A percentile compares a stretch with the other conserved stretches of the same genome.
These are phyloP conservation scores for Macrolepiota dolichaula DNA, from an alignment of 768 basidiomycete species.

Conservation along the genomic window DNA sequence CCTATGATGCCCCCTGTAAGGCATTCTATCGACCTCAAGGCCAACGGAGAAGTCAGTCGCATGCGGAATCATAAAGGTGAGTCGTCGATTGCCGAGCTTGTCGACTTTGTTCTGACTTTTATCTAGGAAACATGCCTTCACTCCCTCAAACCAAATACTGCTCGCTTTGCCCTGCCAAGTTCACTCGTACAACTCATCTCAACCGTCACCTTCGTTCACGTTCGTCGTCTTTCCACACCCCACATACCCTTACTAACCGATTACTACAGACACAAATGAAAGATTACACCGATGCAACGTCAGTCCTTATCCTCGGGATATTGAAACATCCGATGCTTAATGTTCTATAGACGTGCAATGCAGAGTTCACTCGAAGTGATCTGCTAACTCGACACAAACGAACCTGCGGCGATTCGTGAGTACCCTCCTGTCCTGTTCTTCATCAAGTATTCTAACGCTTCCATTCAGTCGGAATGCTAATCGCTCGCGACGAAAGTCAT, in stretches of 20 bases:
- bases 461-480: conserved; percentile 37
- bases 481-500: conserved; percentile 64
- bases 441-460: not conserved
- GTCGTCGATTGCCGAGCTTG: conserved; percentile 12
- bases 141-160: conserved; percentile 74
- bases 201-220: conserved; percentile 73
- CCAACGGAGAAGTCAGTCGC: conserved; percentile 39
- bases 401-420: conserved; percentile 68
- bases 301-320: conserved; percentile 16
- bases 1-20: conserved; percentile 24
- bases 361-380: conserved; percentile 74
- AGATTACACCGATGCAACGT: conserved; percentile 64
- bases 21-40: conserved; percentile 33
- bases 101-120: conserved; percentile 37
- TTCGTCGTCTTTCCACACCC: conserved; percentile 29
- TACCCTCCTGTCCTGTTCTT: conserved; percentile 17
- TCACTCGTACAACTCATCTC: conserved; percentile 71
- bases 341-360: conserved; percentile 50
- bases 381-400: conserved; percentile 69
- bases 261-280: conserved; percentile 59
- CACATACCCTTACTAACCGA: conserved; percentile 6
- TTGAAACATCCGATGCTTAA: not conserved
- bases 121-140: conserved; percentile 60
- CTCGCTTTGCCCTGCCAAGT: conserved; percentile 66
- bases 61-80: conserved; percentile 42